Evolutionary conservation across 495 filamentous ascomycete species (phyloP), one percentile per base, ranked within the genome.

Genomic region (Lophium mytilinum): DNA sequence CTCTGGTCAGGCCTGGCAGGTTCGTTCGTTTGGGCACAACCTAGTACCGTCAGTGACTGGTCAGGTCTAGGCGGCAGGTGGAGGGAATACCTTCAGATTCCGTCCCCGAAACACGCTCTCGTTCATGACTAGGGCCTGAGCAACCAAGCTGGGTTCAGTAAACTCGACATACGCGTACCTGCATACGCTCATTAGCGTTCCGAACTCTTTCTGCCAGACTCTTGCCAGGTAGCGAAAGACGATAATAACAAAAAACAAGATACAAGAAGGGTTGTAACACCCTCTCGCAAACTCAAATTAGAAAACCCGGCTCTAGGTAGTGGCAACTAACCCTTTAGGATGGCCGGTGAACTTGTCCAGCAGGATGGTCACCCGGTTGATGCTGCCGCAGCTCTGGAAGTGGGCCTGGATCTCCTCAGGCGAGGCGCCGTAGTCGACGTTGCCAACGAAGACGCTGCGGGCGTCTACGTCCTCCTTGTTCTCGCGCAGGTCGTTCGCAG

Each of bases 101-200:
- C 94, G 82, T 50, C 90, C 93, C 59, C 91, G 89, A 73, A 99
- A 96, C 57, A 95, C 82, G 71, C 90, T 96, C 71, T 97, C 94
- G 66, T 99, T 97, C 60, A 99, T 75, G 15, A 96, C 89, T 50
- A 99, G 80, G 11, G 94, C 94, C 69, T 95, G 88, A 21, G 88
- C 88, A 53, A 99, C 91, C 34, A 96, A 78, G 69, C 84, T 89
- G 33, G 94, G 93, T 72, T 99, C 94, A 15, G 89, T 86, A 66
- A 99, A 99, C 71, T 99, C 94, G 55, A 99, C 94, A 72, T 99
- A 99, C 63, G 94, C 94, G 72, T 99, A 99, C 34, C 92, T 97
- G 72, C 66, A 69, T 67, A 39, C 63, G 56, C 63, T 63, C 57
- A 73, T 80, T 78, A 80, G 78, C 69, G 64, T 73, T 69, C 70